Base-by-base conservation (phyloP, 257 asterid genomes). In the Solanum paucissectum region DNA sequence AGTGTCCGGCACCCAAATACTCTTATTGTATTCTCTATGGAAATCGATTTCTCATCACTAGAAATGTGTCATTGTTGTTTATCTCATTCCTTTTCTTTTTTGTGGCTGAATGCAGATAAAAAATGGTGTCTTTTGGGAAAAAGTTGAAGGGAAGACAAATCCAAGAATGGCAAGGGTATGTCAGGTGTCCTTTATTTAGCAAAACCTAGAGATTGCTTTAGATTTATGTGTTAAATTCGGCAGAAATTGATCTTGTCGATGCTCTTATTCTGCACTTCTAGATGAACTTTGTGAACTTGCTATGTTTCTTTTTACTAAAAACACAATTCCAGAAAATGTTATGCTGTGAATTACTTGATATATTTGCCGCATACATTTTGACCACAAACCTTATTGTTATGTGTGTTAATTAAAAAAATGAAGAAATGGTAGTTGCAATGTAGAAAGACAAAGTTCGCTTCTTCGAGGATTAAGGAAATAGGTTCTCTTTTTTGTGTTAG, bases 161-260 rank as follows among this genome's bases (percentile, higher is more conserved):
- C 69, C 85, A 81, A 81, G 85, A 81, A 81, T 81, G 85, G 85
- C 29, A 49, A 81, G 85, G 29, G 85, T 81, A 81, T 49, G 64
- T 79, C 25, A 5, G 12, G 12, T 46, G 68, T 7, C 85, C 69
- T 46, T 81, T 44, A 25, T 44, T 79, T 44, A 21, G 68, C 9
- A 20, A 27, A 81, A 46, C 9, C 68, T 27, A 27, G 68, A 81
- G 38, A 79, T 18, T 27, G 18, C 85, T 8, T 12, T 5, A 16
- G 12, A 46, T 46, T 46, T 27, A 4, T 9, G 40, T 44, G 25
- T 27, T 16, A 5, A 46, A 44, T 46, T 81, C 12, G 11, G 85
- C 29, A 27, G 66, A 5, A 27, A 12, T 81, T 81, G 66, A 81
- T 46, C 85, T 46, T 81, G 8, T 29, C 0, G 12, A 46, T 81